Evolutionary conservation across 768 basidiomycete species (phyloP), one percentile per base, ranked within the genome.

Genomic region (Galerina marginata): DNA sequence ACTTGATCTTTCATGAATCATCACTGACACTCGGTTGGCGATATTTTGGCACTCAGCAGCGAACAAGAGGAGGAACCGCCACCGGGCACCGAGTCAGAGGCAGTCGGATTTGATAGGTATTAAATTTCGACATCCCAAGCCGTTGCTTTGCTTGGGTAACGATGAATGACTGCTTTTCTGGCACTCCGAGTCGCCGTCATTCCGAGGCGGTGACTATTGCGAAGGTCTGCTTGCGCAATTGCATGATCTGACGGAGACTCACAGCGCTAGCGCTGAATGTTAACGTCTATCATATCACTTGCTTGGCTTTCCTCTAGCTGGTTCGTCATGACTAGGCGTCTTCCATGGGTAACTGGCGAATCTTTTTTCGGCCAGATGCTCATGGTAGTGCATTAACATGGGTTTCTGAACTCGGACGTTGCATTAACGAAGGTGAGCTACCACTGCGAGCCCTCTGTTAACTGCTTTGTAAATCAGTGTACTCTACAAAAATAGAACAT

Each of bases 121-220:
- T n/a, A 26, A 37, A 10, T 14, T 9, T 25, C 38, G 14, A 42
- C 23, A 12, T 40, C 26, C 14, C 39, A 53, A 37, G 29, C 29
- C 39, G 51, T 53, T 25, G 42, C 51, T 16, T 53, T 42, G 23
- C 51, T 53, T 53, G 51, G 51, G 38, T 53, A 40, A 53, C 39
- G 38, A 53, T 42, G 23, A 29, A 23, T 40, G 39, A 53, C 39
- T 20, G 51, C 29, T 42, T 26, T 53, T 37, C 42, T 40, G 29
- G 10, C n/a, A 3, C 25, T 25, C 12, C 39, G 51, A 42, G 51
- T 15, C 23, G 33, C 37, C 39, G 50, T 51, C 50, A 51, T n/a
- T 14, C 9, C 11, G 29, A 33, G 29, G 29, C 29, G 29, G 29
- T 33, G 23, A 26, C n/a, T 20, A 14, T 12, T 42, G 23, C 20